Base-by-base conservation (phyloP, 768 basidiomycete genomes). In the Xerocomus potaroensis region DNA sequence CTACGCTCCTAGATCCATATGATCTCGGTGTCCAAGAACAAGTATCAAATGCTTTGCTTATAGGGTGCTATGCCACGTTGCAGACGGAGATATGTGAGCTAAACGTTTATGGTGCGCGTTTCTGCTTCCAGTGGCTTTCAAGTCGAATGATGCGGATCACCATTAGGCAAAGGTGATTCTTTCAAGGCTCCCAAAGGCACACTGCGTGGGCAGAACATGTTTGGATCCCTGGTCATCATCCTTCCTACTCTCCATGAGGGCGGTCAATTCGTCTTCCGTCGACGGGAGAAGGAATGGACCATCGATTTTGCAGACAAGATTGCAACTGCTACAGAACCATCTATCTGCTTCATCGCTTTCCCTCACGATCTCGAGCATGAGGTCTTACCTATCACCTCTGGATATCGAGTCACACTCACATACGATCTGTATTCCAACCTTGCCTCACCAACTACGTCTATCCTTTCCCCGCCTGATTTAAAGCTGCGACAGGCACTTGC, bases 181-280 rank as follows among this genome's bases (percentile, higher is more conserved):
- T 79, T 78, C 67, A 76, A 76, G 52, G 31, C 71, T 1, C 78
- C 77, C 51, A 65, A 71, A 34, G 79, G 78, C 48, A 76, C 77
- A 0, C 73, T 72, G 4, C 69, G 71, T 7, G 55, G 63, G 6
- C 61, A 64, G 6, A 55, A 53, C 19, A 77, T 78, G 71, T 72
- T 81, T 41, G 77, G 72, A 2, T 77, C 77, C 1, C 68, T 81
- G 4, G 70, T 79, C 3, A 51, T 79, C 22, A 65, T 74, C 16
- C 70, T 76, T 41, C 78, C 76, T 9, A 69, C 71, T 0, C 33
- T 54, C 0, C 72, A 79, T 51, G 61, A 73, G 48, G 77, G 76
- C 2, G 78, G 77, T 5, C 56, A 60, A 15, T 65, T 77, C n/a
- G 41, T 65, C 3, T 59, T 81, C 1, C 67, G 65, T 12, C 61